phyloP scores from a whole-genome alignment of 768 basidiomycete species.

The Lentinula raphanica region DNA sequence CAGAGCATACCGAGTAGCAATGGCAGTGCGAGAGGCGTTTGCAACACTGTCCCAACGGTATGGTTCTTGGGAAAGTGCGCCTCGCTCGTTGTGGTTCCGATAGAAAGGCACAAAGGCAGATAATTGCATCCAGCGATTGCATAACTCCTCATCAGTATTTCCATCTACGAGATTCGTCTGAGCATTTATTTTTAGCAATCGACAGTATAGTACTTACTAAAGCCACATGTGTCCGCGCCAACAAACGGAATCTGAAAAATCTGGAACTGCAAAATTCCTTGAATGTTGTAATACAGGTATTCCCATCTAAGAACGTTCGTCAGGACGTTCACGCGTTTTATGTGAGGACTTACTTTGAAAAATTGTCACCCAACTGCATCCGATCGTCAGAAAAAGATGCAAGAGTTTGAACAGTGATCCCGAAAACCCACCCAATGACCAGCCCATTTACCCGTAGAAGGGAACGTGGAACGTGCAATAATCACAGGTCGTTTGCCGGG shows the following conservation, averaged over 20 bases:
- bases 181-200: too few relatives aligned
- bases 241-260: conserved; percentile 82
- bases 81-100: conserved; percentile 67
- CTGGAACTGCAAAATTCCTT: conserved; percentile 79
- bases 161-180: conserved; percentile 23
- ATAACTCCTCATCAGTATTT: conserved; percentile 77
- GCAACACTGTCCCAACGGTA: conserved; percentile 81
- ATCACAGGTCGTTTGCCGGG: conserved; percentile 65
- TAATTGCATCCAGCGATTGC: conserved; percentile 85
- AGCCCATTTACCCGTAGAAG: conserved; percentile 63
- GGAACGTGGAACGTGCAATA: conserved; percentile 66
- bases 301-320: conserved; percentile 48
- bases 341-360: too few relatives aligned
- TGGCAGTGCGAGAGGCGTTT: conserved; percentile 65
- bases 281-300: conserved; percentile 64
- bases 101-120: conserved; percentile 80
- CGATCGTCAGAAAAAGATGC: neutral
- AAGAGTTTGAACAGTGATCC: neutral
- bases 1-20: conserved; percentile 63
- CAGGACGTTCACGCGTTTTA: too few relatives aligned
- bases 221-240: conserved; percentile 74
- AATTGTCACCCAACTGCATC: conserved; percentile 67
- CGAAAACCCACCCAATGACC: conserved; percentile 57
- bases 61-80: conserved; percentile 72
- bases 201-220: conserved; percentile 43